A percentile compares a stretch with the other conserved stretches of the same genome.
These are phyloP conservation scores for Mycena rosella DNA, from an alignment of 768 basidiomycete genomes.

Conservation along the genomic window DNA sequence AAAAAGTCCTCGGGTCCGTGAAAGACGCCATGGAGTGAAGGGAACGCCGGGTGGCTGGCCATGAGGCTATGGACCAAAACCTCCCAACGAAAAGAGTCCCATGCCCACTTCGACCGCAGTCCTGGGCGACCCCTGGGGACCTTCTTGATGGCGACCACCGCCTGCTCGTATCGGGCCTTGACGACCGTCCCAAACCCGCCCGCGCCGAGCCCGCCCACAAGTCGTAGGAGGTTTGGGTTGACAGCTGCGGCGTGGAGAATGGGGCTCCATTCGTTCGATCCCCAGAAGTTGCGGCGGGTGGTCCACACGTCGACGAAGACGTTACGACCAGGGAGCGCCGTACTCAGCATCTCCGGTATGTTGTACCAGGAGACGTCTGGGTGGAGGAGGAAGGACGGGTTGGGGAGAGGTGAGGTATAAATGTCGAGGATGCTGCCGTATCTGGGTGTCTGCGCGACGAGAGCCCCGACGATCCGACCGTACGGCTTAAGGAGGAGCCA, in stretches of 20 bases:
- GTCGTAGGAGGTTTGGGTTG: no score
- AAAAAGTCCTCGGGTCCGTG: background rate
- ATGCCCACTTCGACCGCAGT: no score
- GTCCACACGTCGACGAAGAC: background rate
- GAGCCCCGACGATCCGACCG: no score
- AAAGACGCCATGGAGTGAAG: slow-evolving; percentile 1
- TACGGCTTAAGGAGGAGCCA: no score
- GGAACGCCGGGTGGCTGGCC: background rate
- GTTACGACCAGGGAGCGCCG: background rate
- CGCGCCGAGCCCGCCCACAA: background rate
- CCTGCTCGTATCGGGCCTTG: background rate
- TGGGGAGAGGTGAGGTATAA: background rate
- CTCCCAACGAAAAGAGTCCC: background rate
- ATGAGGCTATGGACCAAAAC: background rate
- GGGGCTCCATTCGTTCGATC: background rate
- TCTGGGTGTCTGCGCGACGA: no score
- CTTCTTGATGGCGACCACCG: background rate
- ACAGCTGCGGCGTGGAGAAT: no score
- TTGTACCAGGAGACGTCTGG: background rate
- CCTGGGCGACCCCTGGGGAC: background rate
- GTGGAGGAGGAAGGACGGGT: background rate
- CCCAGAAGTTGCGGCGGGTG: background rate
- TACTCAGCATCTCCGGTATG: background rate
- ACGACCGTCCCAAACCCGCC: background rate
- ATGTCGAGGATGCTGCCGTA: no score